A percentile compares a stretch with the other conserved stretches of the same genome.
Conservation (phyloP, 192 early-diverging fungal genomes). For the Gonapodya prolifera region DNA sequence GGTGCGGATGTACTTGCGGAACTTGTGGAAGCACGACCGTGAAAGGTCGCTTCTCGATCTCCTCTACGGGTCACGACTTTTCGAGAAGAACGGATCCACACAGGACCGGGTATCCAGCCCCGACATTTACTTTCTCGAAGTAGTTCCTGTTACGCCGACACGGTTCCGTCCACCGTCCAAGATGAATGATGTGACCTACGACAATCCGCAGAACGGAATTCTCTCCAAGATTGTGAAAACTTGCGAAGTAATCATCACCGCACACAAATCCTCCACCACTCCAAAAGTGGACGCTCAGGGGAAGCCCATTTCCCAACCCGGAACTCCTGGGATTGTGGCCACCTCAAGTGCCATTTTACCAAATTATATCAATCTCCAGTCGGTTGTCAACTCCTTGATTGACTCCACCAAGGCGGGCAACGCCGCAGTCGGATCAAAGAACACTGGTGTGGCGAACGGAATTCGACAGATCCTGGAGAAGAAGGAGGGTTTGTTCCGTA, state of each 20-base stretch:
- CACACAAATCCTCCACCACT: constrained; percentile 24
- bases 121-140: constrained; percentile 90
- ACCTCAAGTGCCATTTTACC: constrained; percentile 18
- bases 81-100: constrained; percentile 24
- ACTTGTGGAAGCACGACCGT: constrained; percentile 49
- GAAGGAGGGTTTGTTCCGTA: constrained; percentile 98
- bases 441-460: constrained; percentile 55
- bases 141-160: constrained; percentile 79
- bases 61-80: constrained; percentile 49
- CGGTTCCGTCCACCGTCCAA: constrained; percentile 87
- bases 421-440: constrained; percentile 31
- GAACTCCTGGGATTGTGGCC: neutral
- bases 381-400: constrained; percentile 81
- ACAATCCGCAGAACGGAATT: constrained; percentile 91
- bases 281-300: constrained; percentile 6
- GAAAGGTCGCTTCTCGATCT: constrained; percentile 65
- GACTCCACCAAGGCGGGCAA: constrained; percentile 72
- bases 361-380: constrained; percentile 73
- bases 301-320: neutral
- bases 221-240: constrained; percentile 73
- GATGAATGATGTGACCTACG: constrained; percentile 77
- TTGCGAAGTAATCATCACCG: constrained; percentile 49
- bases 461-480: constrained; percentile 94
- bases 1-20: constrained; percentile 60
- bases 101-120: constrained; percentile 14